Conservation (phyloP, 2,329 filamentous ascomycete species). For the Nemania sp. region DNA sequence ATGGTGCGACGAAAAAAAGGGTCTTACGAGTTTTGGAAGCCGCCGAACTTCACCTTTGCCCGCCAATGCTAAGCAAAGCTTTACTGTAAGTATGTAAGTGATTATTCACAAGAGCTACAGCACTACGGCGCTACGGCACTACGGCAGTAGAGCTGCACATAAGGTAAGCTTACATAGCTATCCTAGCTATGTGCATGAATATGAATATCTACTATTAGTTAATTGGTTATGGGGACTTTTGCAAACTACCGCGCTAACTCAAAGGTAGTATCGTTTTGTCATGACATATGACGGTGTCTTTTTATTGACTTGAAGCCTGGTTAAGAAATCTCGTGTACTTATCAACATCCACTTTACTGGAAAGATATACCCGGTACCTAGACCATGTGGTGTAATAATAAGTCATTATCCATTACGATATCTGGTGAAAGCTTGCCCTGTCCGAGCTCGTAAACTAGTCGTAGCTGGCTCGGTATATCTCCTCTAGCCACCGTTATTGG, state of each 20-base stretch:
- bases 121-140: neutral
- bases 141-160: no score
- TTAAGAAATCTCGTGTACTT: conserved; percentile 1
- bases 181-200: no score
- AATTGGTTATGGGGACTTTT: no score
- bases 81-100: neutral
- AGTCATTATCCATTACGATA: neutral
- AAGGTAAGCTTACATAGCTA: no score
- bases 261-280: no score
- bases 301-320: neutral
- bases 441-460: neutral
- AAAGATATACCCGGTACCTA: neutral
- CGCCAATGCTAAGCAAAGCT: neutral
- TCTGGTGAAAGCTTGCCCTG: neutral
- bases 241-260: no score
- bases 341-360: neutral
- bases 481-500: neutral
- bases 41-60: neutral
- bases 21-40: conserved; percentile 24
- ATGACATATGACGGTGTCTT: neutral
- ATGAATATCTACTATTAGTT: no score
- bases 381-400: neutral
- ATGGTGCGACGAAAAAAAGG: conserved; percentile 20
- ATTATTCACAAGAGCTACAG: neutral
- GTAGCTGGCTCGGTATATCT: neutral